Percentiles rank a stretch among this genome's conserved stretches.
These are phyloP conservation scores for Xylariaceae sp. DNA, from an alignment of 2,329 filamentous ascomycete species.

Conservation along the genomic window DNA sequence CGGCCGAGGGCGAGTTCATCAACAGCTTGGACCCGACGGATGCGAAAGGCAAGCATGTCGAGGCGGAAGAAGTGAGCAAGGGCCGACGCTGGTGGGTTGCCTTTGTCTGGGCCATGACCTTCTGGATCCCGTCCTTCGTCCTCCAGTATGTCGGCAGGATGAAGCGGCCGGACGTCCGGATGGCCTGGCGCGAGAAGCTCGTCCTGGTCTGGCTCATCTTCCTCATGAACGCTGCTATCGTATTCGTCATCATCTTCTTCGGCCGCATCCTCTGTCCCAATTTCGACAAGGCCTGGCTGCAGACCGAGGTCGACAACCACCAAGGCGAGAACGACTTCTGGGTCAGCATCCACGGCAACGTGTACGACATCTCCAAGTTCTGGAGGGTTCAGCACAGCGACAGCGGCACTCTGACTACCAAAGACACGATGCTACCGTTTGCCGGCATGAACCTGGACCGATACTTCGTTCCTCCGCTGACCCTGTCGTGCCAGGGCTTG, in stretches of 20 bases:
- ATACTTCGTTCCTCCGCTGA: constrained; percentile 81
- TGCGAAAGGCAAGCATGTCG: constrained; percentile 69
- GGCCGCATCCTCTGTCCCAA: constrained; percentile 85
- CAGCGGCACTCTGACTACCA: constrained; percentile 53
- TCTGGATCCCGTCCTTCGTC: constrained; percentile 85
- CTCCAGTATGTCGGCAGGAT: constrained; percentile 83
- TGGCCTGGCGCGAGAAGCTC: constrained; percentile 96
- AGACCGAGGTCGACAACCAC: constrained; percentile 64
- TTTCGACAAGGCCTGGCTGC: constrained; percentile 81
- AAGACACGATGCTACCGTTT: constrained; percentile 66
- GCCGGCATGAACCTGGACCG: constrained; percentile 72
- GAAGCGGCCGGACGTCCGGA: constrained; percentile 92
- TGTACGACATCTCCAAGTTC: constrained; percentile 90
- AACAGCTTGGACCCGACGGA: constrained; percentile 71
- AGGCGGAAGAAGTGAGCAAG: constrained; percentile 58
- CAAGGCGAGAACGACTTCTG: constrained; percentile 71
- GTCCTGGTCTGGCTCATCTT: constrained; percentile 76
- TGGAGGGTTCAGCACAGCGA: constrained; percentile 83
- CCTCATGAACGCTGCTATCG: constrained; percentile 70
- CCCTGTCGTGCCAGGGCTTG: constrained; percentile 64
- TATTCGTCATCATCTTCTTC: constrained; percentile 91
- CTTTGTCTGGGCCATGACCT: constrained; percentile 81
- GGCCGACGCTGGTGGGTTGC: constrained; percentile 72
- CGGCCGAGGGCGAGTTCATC: constrained; percentile 61
- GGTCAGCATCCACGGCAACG: constrained; percentile 79